Base-by-base conservation (phyloP, 345 rosid species). In the Mangifera indica region DNA sequence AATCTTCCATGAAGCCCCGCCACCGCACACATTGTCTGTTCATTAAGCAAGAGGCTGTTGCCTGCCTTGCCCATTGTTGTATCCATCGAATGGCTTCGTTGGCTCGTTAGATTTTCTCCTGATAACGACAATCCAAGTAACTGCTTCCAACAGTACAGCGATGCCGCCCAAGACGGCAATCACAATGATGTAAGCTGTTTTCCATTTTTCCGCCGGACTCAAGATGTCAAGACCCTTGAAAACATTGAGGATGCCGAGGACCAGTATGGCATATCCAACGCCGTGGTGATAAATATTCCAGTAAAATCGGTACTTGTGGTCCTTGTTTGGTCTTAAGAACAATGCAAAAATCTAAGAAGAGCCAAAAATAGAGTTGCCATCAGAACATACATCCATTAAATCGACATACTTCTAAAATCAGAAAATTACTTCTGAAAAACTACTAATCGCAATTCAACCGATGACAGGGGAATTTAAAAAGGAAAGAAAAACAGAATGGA, bases 201-300 rank as follows among this genome's bases (percentile, higher is more conserved):
- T 87, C 88, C 91, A 93, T 54, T 84, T 82, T 0, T 84, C 51
- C 14, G 63, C 81, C 0, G 97, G 98, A 0, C 26, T 79, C 82
- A 93, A 85, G 56, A 93, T 93, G 67, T 76, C 48, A 0, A 89
- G 74, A 55, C 98, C 98, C 76, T 93, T 91, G 67, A 87, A 91
- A 44, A 91, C 87, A 60, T 93, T 93, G 70, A 88, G 3, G 70
- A 93, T 75, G 48, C 92, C 93, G 0, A 93, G 88, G 49, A 78
- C 29, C 1, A 90, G 63, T n/a, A 93, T 85, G 5, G 83, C 29
- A 60, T 87, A 91, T 34, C 98, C 98, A 1, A 91, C 61, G 7
- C 88, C 54, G 20, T 91, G 97, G 74, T 93, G 98, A 74, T 93
- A 93, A 57, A 93, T 69, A 64, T 91, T 91, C 98, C 98, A 93